A percentile compares a stretch with the other conserved stretches of the same genome.
These are phyloP conservation scores for Geotrichum reessii DNA, from an alignment of 1,139 yeast species.

Conservation along the genomic window DNA sequence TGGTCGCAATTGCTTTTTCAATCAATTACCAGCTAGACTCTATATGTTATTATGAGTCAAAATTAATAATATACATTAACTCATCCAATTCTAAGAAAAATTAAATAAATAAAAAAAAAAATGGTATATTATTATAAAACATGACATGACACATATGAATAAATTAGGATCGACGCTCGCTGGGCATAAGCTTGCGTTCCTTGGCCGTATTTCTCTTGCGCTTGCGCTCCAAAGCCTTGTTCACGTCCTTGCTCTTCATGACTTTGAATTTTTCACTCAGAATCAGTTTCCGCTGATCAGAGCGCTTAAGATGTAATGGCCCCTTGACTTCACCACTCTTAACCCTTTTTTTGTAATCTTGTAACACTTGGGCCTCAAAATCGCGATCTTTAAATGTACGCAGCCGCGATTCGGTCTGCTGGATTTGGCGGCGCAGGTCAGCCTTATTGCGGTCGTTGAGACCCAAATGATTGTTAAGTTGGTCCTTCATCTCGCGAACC, in stretches of 20 bases:
- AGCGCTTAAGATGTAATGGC: slow-evolving; percentile 62
- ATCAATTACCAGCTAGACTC: neutral
- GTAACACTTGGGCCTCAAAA: slow-evolving; percentile 58
- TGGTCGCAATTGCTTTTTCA: neutral
- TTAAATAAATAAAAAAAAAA: slow-evolving; percentile 1
- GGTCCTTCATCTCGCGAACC: slow-evolving; percentile 46
- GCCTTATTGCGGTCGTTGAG: slow-evolving; percentile 44
- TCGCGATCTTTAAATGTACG: slow-evolving; percentile 75
- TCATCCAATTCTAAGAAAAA: neutral
- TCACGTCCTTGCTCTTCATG: slow-evolving; percentile 79
- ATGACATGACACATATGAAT: neutral
- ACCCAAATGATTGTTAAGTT: slow-evolving; percentile 43
- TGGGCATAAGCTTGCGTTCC: slow-evolving; percentile 69
- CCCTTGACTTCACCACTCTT: slow-evolving; percentile 47
- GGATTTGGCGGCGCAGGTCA: slow-evolving; percentile 46
- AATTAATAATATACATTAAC: neutral
- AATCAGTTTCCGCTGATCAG: slow-evolving; percentile 74
- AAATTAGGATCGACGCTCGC: slow-evolving; percentile 27
- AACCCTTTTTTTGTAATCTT: slow-evolving; percentile 45
- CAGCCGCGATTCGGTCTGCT: slow-evolving; percentile 63
- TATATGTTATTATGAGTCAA: neutral
- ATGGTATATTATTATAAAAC: neutral
- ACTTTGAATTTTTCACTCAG: slow-evolving; percentile 83
- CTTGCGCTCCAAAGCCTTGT: slow-evolving; percentile 85
- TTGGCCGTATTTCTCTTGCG: slow-evolving; percentile 89